Base-by-base conservation (phyloP, 371 early-diverging fungal genomes). In the Capniomyces stellatus region DNA sequence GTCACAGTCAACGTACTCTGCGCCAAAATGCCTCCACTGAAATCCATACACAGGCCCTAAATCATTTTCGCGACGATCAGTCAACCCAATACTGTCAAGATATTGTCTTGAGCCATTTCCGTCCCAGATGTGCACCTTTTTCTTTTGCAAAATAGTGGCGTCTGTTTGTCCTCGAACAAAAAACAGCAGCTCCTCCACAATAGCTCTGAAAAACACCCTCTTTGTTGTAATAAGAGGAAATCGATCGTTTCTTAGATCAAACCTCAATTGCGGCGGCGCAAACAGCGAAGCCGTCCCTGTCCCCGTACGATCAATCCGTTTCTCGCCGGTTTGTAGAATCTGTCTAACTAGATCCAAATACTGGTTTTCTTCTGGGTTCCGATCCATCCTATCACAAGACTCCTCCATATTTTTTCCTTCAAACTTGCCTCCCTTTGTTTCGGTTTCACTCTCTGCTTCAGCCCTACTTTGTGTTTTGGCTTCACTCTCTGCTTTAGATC, bases 11-110 rank as follows among this genome's bases (percentile, higher is more conserved):
- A 69, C 61, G 63, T 99, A 99, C 54, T 82, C 69, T 0, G 99
- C 99, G 0, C 99, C 99, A 76, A 97, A 99, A 64, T 98, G 97
- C 40, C 99, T 74, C 99, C 99, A 99, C 64, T 99, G 99, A 68
- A 93, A 99, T 6, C 99, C 99, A 61, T 99, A 99, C 28, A 99
- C 89, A 1, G 99, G 99, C 0, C 99, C 99, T 23, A 99, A 69
- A 59, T 98, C 99, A 21, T 97, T 96, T 53, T 83, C 89, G 54
- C 79, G 75, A 31, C 87, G 77, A 58, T 92, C 69, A 0, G 64
- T 35, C 23, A 98, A 71, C 0, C 98, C 98, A 6, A 82, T 60
- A 41, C 75, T 73, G 65, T 95, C 97, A 22, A 99, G 72, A 57
- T 77, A 92, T 63, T 84, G 92, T 24, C 96, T 78, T 1, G 88